A percentile compares a stretch with the other conserved stretches of the same genome.
Evolutionary conservation across 2,329 filamentous ascomycete species (phyloP).

Genomic region (Emydomyces testavorans): DNA sequence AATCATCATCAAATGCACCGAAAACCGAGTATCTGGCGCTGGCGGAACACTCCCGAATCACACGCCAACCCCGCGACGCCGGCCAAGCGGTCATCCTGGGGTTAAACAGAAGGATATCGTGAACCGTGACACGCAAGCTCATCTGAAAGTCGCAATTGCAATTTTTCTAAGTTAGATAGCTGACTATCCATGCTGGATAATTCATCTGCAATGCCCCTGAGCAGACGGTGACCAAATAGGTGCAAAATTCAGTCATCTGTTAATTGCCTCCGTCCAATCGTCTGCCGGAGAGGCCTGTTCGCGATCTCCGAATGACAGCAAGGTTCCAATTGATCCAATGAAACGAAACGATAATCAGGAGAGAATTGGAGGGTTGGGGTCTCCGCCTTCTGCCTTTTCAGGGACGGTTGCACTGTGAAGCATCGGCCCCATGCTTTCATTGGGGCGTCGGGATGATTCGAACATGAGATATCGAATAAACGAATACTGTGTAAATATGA

Average conservation of each 20-base stretch:
- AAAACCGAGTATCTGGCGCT: too few relatives aligned
- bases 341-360: neutral
- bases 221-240: too few relatives aligned
- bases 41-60: neutral
- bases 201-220: neutral
- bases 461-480: slow-evolving; percentile 1
- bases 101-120: too few relatives aligned
- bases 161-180: neutral
- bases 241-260: neutral
- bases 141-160: neutral
- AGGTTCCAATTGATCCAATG: too few relatives aligned
- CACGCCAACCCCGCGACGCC: too few relatives aligned
- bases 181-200: neutral
- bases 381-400: neutral
- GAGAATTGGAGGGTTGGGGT: neutral
- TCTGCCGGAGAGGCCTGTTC: neutral
- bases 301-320: neutral
- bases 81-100: too few relatives aligned
- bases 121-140: too few relatives aligned
- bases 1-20: neutral
- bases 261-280: neutral
- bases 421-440: neutral
- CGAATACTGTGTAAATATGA: too few relatives aligned
- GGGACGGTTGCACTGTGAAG: neutral
- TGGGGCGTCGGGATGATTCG: neutral